phyloP scores from a whole-genome alignment of 1,284 basidiomycete species.

The Inonotus obliquus region DNA sequence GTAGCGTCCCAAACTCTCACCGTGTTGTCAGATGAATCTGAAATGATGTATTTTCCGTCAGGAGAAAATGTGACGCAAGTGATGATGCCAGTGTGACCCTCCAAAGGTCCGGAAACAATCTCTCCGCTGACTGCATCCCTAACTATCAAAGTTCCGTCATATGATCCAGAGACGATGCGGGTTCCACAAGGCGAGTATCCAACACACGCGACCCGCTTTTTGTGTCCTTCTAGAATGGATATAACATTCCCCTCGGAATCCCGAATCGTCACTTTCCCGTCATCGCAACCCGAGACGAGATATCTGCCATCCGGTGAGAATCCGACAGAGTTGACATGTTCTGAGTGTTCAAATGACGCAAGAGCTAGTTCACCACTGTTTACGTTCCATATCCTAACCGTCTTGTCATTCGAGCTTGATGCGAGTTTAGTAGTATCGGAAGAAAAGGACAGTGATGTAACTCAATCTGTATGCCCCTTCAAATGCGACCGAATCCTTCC shows the following conservation, averaged over 20 bases:
- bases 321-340: constrained; percentile 20
- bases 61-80: background rate
- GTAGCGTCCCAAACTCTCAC: background rate
- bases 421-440: too few species aligned
- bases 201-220: background rate
- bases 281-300: constrained; percentile 16
- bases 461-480: background rate
- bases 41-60: background rate
- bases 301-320: constrained; percentile 12
- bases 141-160: background rate
- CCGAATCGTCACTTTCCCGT: constrained; percentile 18
- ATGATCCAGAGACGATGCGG: constrained; percentile 2
- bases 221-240: background rate
- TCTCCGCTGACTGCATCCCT: background rate
- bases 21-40: background rate
- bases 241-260: background rate
- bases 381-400: constrained; percentile 66
- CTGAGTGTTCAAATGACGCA: constrained; percentile 14
- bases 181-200: background rate
- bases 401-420: background rate
- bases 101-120: background rate
- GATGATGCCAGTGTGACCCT: background rate
- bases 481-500: background rate
- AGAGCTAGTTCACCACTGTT: constrained; percentile 30
- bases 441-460: background rate